These are phyloP conservation scores for Heteromeles arbutifolia DNA, from an alignment of 306 rosid species.

Conservation along the genomic window DNA sequence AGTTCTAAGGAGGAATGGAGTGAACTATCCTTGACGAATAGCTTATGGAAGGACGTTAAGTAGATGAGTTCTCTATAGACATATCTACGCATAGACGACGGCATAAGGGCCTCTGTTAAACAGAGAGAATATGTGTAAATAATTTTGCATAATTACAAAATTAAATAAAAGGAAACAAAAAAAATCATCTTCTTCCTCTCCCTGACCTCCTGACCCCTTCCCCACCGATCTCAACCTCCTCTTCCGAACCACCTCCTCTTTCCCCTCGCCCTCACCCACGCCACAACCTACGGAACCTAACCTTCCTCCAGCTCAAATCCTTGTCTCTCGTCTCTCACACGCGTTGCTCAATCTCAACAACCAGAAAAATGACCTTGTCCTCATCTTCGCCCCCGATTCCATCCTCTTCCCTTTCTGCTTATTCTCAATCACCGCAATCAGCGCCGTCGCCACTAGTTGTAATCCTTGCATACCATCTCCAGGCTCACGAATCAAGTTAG, in stretches of 20 bases:
- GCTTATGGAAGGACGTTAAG: too few relatives aligned
- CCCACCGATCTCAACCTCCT: conserved; percentile 29
- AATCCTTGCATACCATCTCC: conserved; percentile 42
- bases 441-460: conserved; percentile 34
- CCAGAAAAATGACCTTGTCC: background rate
- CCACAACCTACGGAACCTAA: conserved; percentile 20
- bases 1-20: too few relatives aligned
- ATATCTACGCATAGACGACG: too few relatives aligned
- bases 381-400: background rate
- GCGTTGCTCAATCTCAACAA: background rate
- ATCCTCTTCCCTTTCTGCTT: background rate
- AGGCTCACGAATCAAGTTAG: background rate
- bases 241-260: conserved; percentile 19
- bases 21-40: too few relatives aligned
- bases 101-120: too few relatives aligned
- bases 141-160: too few relatives aligned
- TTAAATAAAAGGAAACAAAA: too few relatives aligned
- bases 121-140: too few relatives aligned
- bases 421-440: background rate
- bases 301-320: background rate
- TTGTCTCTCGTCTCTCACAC: background rate
- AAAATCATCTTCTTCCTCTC: conserved; percentile 4
- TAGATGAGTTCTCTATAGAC: too few relatives aligned
- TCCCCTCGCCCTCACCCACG: conserved; percentile 28
- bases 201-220: conserved; percentile 27